These are phyloP conservation scores for Anisodus acutangulus DNA, from an alignment of 257 asterid genomes.

Conservation along the genomic window DNA sequence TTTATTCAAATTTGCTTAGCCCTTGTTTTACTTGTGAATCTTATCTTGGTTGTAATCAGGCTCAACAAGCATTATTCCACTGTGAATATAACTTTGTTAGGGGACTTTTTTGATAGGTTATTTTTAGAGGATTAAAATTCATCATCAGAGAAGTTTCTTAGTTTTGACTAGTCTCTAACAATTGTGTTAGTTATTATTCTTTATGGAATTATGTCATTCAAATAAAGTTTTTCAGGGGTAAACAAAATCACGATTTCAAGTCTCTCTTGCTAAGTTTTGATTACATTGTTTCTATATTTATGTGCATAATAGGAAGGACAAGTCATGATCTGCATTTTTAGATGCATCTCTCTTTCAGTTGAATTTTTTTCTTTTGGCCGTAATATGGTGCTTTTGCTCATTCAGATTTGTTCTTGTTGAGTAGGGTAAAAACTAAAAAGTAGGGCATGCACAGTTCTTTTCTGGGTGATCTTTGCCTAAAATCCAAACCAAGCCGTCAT, in stretches of 20 bases:
- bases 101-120: not conserved
- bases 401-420: slow-evolving; percentile 1
- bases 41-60: not conserved
- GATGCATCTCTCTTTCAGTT: not conserved
- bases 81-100: not conserved
- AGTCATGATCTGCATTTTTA: not conserved
- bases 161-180: not conserved
- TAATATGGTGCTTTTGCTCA: not conserved
- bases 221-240: not conserved
- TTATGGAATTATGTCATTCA: not conserved
- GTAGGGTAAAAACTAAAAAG: not conserved
- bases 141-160: not conserved
- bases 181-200: not conserved
- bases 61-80: not conserved
- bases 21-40: slow-evolving; percentile 6
- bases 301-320: not conserved
- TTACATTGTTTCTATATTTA: not conserved
- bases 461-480: not conserved
- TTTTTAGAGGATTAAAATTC: not conserved
- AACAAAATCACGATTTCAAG: not conserved
- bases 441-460: not conserved
- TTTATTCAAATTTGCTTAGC: not conserved
- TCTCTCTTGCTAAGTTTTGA: not conserved
- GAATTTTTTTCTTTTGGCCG: not conserved
- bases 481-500: slow-evolving; percentile 1